phyloP scores from a whole-genome alignment of 2,329 filamentous ascomycete species.

The Corinectria fuckeliana region DNA sequence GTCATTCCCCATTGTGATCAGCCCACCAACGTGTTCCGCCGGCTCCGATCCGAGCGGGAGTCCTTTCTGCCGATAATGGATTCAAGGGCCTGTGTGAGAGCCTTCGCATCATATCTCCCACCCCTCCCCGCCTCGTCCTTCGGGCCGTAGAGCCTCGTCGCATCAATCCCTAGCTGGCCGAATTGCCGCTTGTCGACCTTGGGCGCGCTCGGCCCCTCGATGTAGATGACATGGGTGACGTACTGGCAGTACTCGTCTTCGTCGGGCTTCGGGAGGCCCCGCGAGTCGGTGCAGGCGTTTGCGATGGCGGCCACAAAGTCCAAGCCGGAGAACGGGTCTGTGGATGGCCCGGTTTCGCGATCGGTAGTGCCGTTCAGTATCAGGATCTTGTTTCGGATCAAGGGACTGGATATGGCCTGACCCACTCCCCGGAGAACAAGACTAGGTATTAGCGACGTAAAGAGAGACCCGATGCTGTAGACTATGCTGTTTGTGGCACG shows the following conservation, averaged over 20 bases:
- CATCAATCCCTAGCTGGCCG: slow-evolving; percentile 73
- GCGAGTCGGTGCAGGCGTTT: slow-evolving; percentile 74
- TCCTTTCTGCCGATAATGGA: slow-evolving; percentile 71
- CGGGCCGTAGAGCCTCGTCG: slow-evolving; percentile 77
- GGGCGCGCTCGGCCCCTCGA: slow-evolving; percentile 75
- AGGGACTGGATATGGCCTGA: slow-evolving; percentile 55
- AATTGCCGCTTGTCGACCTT: slow-evolving; percentile 72
- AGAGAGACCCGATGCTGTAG: slow-evolving; percentile 93
- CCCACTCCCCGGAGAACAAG: slow-evolving; percentile 79
- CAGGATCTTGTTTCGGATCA: slow-evolving; percentile 73
- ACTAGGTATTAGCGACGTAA: slow-evolving; percentile 86
- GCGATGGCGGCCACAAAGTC: slow-evolving; percentile 86
- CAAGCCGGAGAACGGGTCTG: slow-evolving; percentile 69
- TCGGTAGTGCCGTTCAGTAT: slow-evolving; percentile 86
- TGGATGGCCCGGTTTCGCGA: slow-evolving; percentile 80
- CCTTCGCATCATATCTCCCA: slow-evolving; percentile 76
- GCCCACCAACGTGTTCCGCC: slow-evolving; percentile 53
- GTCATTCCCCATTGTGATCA: slow-evolving; percentile 16
- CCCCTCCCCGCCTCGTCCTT: slow-evolving; percentile 52
- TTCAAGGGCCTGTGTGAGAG: slow-evolving; percentile 76
- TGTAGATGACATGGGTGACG: slow-evolving; percentile 83
- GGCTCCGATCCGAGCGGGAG: slow-evolving; percentile 45
- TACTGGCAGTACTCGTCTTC: slow-evolving; percentile 67
- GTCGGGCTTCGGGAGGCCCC: slow-evolving; percentile 50
- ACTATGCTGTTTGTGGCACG: slow-evolving; percentile 71